Conservation (phyloP, 2,329 filamentous ascomycete genomes). For the Meredithiella fracta region DNA sequence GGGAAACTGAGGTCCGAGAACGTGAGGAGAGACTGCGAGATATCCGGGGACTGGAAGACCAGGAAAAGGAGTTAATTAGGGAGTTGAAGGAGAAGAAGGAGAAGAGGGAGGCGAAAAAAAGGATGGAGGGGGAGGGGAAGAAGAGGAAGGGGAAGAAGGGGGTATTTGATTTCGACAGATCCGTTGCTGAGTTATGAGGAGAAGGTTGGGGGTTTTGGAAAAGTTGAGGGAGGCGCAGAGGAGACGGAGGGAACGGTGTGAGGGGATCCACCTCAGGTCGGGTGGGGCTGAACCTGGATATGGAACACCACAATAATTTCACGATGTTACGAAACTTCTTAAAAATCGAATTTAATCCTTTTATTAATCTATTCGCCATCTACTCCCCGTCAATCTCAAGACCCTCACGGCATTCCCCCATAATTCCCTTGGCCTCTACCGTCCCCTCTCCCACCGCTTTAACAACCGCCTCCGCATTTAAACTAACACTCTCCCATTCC, state of each 20-base stretch:
- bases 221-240: constrained; percentile 26
- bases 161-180: constrained; percentile 14
- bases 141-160: constrained; percentile 11
- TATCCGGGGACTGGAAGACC: constrained; percentile 20
- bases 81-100: constrained; percentile 18
- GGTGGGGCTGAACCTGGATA: neutral
- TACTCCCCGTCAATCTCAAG: constrained; percentile 20
- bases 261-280: neutral
- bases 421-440: constrained; percentile 32
- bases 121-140: constrained; percentile 5
- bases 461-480: constrained; percentile 36
- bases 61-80: constrained; percentile 16
- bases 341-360: neutral
- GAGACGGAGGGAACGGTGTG: constrained; percentile 6
- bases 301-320: neutral
- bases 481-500: constrained; percentile 52
- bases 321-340: neutral
- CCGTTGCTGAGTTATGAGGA: constrained; percentile 15
- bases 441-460: constrained; percentile 32
- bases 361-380: neutral
- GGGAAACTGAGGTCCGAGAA: constrained; percentile 5
- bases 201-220: constrained; percentile 18
- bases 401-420: constrained; percentile 44
- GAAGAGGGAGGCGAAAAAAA: constrained; percentile 22
- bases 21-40: constrained; percentile 18